Percentiles rank a stretch among this genome's conserved stretches.
These are phyloP conservation scores for Emergomyces pasteurianus DNA, from an alignment of 2,329 filamentous ascomycete species.

Conservation along the genomic window DNA sequence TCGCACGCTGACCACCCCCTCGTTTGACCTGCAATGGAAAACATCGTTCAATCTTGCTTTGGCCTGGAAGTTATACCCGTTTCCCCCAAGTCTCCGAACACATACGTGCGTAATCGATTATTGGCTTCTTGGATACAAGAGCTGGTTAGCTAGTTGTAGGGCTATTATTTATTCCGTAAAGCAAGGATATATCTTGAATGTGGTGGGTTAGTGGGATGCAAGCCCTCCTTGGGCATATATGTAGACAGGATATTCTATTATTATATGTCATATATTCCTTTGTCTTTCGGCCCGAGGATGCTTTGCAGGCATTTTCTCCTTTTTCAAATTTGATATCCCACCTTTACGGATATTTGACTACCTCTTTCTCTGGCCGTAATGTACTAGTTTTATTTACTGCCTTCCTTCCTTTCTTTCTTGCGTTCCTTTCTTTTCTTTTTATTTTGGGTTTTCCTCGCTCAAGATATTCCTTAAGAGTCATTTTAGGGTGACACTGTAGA, in stretches of 20 bases:
- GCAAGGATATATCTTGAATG: not conserved
- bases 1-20: not conserved
- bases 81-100: not conserved
- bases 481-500: not conserved
- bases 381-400: too few species aligned
- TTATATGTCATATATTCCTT: not conserved
- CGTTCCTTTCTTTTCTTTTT: too few species aligned
- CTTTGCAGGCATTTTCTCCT: not conserved
- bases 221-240: not conserved
- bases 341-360: not conserved
- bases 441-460: too few species aligned
- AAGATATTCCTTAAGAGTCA: not conserved
- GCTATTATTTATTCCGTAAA: not conserved
- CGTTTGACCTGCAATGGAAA: not conserved
- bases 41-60: not conserved
- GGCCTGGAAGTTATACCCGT: not conserved
- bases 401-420: not conserved
- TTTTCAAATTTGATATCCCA: not conserved
- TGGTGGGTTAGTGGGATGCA: not conserved
- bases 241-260: not conserved
- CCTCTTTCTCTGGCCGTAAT: too few species aligned
- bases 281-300: not conserved
- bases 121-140: not conserved
- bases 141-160: not conserved
- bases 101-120: not conserved